These are phyloP conservation scores for Mycena haematopus DNA, from an alignment of 768 basidiomycete species.

Conservation along the genomic window DNA sequence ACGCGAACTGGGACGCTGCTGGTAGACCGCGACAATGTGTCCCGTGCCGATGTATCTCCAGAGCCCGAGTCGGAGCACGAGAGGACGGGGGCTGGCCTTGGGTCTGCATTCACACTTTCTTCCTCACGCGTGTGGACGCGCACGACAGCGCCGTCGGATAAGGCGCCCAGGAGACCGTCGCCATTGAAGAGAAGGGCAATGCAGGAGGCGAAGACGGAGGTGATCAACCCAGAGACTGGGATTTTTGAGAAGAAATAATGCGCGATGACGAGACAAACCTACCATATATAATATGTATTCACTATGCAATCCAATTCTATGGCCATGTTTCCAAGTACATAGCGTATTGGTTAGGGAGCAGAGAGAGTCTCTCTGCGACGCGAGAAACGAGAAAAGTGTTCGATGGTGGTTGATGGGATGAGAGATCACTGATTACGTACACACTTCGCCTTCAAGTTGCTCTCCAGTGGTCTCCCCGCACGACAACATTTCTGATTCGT, in stretches of 20 bases:
- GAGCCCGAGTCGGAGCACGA: conserved; percentile 1
- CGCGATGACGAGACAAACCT: not conserved
- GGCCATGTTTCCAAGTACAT: no score
- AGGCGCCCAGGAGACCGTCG: not conserved
- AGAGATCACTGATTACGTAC: no score
- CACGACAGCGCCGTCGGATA: not conserved
- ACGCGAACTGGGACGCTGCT: conserved; percentile 22
- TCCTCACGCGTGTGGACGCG: not conserved
- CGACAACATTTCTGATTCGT: no score
- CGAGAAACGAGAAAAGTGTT: no score
- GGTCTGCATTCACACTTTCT: conserved; percentile 12
- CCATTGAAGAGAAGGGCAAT: not conserved
- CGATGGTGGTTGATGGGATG: no score
- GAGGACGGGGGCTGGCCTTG: conserved; percentile 8
- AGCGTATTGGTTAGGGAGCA: no score
- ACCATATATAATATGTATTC: not conserved
- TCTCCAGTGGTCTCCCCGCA: no score
- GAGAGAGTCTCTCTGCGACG: no score
- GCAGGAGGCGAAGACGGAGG: not conserved
- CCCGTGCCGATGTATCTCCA: not conserved
- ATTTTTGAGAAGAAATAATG: not conserved
- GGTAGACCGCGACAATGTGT: no score
- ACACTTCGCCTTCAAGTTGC: no score
- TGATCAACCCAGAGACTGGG: conserved; percentile 2
- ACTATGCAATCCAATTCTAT: not conserved